These are phyloP conservation scores for Microbotryum lychnidis-dioicae DNA, from an alignment of 1,284 basidiomycete species.

Conservation along the genomic window DNA sequence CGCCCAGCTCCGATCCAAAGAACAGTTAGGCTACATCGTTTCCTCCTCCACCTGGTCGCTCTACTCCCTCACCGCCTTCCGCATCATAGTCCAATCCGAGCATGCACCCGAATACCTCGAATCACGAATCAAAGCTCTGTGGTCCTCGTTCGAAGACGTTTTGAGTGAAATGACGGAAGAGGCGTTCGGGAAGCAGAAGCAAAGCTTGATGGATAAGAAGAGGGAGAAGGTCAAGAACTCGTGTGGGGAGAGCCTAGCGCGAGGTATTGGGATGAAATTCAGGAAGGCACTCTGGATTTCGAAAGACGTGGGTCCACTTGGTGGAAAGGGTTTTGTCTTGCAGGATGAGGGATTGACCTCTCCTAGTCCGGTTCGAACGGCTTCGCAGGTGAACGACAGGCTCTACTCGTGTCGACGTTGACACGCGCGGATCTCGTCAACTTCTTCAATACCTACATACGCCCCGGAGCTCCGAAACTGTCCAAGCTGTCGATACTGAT, in stretches of 20 bases:
- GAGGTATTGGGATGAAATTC: conserved; percentile 62
- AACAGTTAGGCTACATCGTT: conserved; percentile 95
- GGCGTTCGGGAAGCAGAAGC: conserved; percentile 54
- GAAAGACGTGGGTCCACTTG: conserved; percentile 7
- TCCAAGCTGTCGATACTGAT: conserved; percentile 32
- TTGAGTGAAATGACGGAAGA: conserved; percentile 50
- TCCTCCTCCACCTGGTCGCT: conserved; percentile 40
- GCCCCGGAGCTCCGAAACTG: conserved; percentile 12
- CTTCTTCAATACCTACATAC: conserved; percentile 41
- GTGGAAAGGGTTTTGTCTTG: background rate
- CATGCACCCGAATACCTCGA: conserved; percentile 77
- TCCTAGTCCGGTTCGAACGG: too few species aligned
- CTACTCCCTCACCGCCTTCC: conserved; percentile 55
- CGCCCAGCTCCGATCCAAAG: conserved; percentile 77
- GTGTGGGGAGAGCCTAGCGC: conserved; percentile 53
- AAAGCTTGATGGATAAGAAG: conserved; percentile 57
- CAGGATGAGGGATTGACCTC: too few species aligned
- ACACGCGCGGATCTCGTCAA: conserved; percentile 69
- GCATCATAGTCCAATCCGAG: conserved; percentile 88
- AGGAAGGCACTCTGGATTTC: conserved; percentile 68
- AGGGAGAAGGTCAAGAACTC: conserved; percentile 63
- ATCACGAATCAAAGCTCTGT: conserved; percentile 75
- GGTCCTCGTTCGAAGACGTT: conserved; percentile 55
- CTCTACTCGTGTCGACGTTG: conserved; percentile 54
- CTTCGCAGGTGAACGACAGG: conserved; percentile 48